These are phyloP conservation scores for Penicillium sp. DNA, from an alignment of 2,329 filamentous ascomycete genomes.

Conservation along the genomic window DNA sequence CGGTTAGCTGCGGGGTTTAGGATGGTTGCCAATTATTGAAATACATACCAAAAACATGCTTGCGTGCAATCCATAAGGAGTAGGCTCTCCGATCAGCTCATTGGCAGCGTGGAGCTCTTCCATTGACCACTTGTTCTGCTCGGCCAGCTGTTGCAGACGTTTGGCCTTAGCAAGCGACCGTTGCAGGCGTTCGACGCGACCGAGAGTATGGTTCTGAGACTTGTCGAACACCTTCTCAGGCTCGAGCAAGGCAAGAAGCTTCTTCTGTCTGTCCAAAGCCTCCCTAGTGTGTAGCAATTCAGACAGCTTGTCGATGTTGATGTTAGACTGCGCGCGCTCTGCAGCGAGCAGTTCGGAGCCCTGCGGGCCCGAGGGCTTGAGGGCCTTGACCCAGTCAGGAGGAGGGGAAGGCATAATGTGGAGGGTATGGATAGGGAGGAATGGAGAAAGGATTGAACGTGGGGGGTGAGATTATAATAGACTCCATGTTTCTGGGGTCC, in stretches of 20 bases:
- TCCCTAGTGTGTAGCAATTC: slow-evolving; percentile 68
- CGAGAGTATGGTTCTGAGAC: slow-evolving; percentile 72
- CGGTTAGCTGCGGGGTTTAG: slow-evolving; percentile 9
- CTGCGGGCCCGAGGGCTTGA: slow-evolving; percentile 65
- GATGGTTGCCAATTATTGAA: background rate
- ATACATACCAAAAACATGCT: slow-evolving; percentile 62
- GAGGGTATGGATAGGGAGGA: background rate
- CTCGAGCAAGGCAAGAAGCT: slow-evolving; percentile 63
- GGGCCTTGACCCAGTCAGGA: slow-evolving; percentile 65
- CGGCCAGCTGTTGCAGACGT: slow-evolving; percentile 63
- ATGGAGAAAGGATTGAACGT: slow-evolving; percentile 1
- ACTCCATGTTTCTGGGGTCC: background rate
- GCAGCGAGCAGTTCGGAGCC: slow-evolving; percentile 66
- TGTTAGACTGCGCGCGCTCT: slow-evolving; percentile 65
- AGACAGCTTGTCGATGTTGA: slow-evolving; percentile 66
- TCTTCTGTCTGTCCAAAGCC: slow-evolving; percentile 58
- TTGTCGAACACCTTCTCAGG: slow-evolving; percentile 73
- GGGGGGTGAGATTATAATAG: slow-evolving; percentile 10
- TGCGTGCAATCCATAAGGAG: slow-evolving; percentile 71
- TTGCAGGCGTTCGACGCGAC: slow-evolving; percentile 66
- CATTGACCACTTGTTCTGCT: slow-evolving; percentile 64
- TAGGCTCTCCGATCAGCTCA: slow-evolving; percentile 69
- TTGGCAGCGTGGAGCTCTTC: slow-evolving; percentile 65
- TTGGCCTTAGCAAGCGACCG: slow-evolving; percentile 69
- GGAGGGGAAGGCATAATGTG: slow-evolving; percentile 40